Evolutionary conservation across 2,329 filamentous ascomycete species (phyloP).

Genomic region (Sphaerulina vaccinii): DNA sequence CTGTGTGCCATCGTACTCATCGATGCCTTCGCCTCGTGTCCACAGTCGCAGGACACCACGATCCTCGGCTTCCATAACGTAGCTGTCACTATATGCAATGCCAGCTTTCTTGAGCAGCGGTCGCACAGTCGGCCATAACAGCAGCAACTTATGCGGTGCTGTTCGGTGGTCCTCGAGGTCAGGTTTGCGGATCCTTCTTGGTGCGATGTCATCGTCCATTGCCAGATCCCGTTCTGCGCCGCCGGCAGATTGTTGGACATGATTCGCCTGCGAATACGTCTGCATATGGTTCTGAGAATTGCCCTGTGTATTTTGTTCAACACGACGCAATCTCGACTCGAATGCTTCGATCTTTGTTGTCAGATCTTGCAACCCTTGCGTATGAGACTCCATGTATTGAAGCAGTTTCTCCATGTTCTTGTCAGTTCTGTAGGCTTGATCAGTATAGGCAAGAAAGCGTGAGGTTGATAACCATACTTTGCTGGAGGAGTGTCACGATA

Average conservation of each 20-base stretch:
- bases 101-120: constrained; percentile 35
- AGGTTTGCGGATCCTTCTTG: constrained; percentile 49
- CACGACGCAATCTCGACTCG: constrained; percentile 28
- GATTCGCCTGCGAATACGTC: constrained; percentile 11
- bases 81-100: constrained; percentile 34
- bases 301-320: constrained; percentile 27
- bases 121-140: constrained; percentile 55
- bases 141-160: constrained; percentile 77
- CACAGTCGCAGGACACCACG: constrained; percentile 39
- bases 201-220: constrained; percentile 29
- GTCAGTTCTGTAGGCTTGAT: constrained; percentile 43
- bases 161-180: constrained; percentile 87
- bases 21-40: constrained; percentile 41
- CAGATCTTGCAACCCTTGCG: constrained; percentile 31
- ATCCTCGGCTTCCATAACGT: constrained; percentile 41
- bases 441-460: constrained; percentile 1
- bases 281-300: constrained; percentile 11
- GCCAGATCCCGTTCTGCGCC: constrained; percentile 15
- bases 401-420: constrained; percentile 52
- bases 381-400: constrained; percentile 43
- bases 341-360: constrained; percentile 29
- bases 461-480: constrained; percentile 60
- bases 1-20: constrained; percentile 38
- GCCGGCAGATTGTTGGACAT: constrained; percentile 4
- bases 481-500: constrained; percentile 90